phyloP scores from a whole-genome alignment of 2,329 filamentous ascomycete species.

The Nannizziopsis barbatae region DNA sequence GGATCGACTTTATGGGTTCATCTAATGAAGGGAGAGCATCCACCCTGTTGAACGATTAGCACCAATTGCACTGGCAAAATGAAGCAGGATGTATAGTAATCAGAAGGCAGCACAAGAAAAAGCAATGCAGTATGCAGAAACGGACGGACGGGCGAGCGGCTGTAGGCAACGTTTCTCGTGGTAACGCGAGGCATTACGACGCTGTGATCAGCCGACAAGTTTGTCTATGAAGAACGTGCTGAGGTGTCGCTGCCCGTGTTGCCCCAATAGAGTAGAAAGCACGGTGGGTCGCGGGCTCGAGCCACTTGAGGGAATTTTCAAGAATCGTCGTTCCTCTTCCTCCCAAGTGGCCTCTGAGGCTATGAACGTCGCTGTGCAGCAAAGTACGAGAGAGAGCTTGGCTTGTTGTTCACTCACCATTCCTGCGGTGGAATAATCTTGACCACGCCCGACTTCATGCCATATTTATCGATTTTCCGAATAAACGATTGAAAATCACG shows the following conservation, averaged over 20 bases:
- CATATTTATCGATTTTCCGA: slow-evolving; percentile 79
- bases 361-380: neutral
- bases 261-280: neutral
- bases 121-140: neutral
- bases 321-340: neutral
- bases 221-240: too few species aligned
- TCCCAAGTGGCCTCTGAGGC: neutral
- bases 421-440: slow-evolving; percentile 89
- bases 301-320: neutral
- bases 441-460: slow-evolving; percentile 94
- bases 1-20: slow-evolving; percentile 79
- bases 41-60: slow-evolving; percentile 37
- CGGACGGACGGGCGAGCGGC: neutral
- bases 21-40: slow-evolving; percentile 66
- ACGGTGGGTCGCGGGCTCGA: neutral
- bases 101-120: slow-evolving; percentile 1
- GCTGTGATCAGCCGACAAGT: too few species aligned
- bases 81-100: neutral
- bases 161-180: neutral
- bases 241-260: neutral
- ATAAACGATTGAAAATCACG: slow-evolving; percentile 87
- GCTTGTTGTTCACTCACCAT: slow-evolving; percentile 54
- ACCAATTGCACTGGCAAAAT: slow-evolving; percentile 4
- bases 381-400: neutral
- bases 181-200: too few species aligned